Evolutionary conservation across 2,329 filamentous ascomycete genomes (phyloP).

Genomic region (Clarireedia sp.): DNA sequence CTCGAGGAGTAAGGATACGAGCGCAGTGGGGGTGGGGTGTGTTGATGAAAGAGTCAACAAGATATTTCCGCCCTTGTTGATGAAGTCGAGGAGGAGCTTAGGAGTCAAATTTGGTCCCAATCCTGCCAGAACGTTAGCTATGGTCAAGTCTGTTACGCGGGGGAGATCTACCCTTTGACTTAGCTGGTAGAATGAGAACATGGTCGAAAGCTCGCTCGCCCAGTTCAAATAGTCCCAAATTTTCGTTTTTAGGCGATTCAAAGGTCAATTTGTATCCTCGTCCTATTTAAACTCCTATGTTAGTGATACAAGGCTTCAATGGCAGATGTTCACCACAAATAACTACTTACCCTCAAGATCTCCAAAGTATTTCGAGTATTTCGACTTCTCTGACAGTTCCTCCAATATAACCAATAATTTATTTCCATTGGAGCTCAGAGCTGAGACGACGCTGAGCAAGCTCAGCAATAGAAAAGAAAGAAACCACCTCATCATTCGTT

Average conservation of each 20-base stretch:
- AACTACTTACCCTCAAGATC: conserved; percentile 56
- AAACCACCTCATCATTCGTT: conserved; percentile 60
- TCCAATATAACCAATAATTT: conserved; percentile 82
- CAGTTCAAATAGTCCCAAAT: conserved; percentile 70
- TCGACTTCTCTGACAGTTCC: conserved; percentile 68
- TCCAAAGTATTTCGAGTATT: conserved; percentile 73
- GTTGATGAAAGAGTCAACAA: conserved; percentile 74
- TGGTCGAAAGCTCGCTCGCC: conserved; percentile 90
- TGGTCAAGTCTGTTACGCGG: conserved; percentile 3
- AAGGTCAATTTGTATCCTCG: conserved; percentile 77
- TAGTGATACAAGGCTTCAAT: conserved; percentile 7
- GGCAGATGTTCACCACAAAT: conserved; percentile 10
- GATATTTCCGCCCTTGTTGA: conserved; percentile 88
- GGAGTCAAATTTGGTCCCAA: conserved; percentile 85
- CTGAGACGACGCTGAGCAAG: conserved; percentile 59
- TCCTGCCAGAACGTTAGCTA: conserved; percentile 40
- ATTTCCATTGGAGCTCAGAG: conserved; percentile 70
- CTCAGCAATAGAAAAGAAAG: conserved; percentile 62
- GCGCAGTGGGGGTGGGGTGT: conserved; percentile 58
- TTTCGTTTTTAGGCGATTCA: conserved; percentile 74
- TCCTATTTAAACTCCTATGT: conserved; percentile 40
- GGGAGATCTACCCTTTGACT: conserved; percentile 66
- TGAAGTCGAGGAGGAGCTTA: conserved; percentile 78
- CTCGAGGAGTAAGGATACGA: conserved; percentile 75
- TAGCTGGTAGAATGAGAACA: conserved; percentile 77